A percentile compares a stretch with the other conserved stretches of the same genome.
Evolutionary conservation across 805 yeast species (phyloP).

Genomic region (Saccharomycopsis fodiens): DNA sequence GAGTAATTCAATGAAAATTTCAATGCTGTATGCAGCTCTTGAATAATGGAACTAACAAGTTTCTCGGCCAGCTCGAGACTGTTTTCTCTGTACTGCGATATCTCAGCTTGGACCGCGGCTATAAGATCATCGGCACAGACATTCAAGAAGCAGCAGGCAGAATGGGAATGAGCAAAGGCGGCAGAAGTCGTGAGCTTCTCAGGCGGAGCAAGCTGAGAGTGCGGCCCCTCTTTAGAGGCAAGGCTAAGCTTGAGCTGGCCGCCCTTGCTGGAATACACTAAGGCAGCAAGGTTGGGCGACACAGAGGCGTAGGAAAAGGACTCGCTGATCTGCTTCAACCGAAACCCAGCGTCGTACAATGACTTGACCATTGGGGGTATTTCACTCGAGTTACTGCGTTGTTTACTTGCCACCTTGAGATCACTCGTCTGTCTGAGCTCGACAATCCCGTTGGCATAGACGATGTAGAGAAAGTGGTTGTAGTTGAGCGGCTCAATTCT

Average conservation of each 20-base stretch:
- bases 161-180: conserved; percentile 58
- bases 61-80: conserved; percentile 26
- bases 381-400: conserved; percentile 9
- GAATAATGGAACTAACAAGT: conserved; percentile 37
- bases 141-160: conserved; percentile 63
- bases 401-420: conserved; percentile 21
- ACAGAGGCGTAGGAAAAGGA: not conserved
- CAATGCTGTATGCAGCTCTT: conserved; percentile 70
- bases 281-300: conserved; percentile 26
- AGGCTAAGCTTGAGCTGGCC: conserved; percentile 32
- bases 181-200: conserved; percentile 35
- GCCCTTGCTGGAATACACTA: conserved; percentile 28
- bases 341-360: conserved; percentile 48
- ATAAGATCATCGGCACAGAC: conserved; percentile 64
- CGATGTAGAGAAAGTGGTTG: conserved; percentile 35
- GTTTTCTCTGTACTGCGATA: conserved; percentile 26
- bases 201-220: not conserved
- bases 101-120: conserved; percentile 43
- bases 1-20: conserved; percentile 63
- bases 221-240: conserved; percentile 21
- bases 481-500: conserved; percentile 29
- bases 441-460: conserved; percentile 37
- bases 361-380: conserved; percentile 33
- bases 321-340: conserved; percentile 24
- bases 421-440: conserved; percentile 36